These are phyloP conservation scores for Plenodomus lindquistii DNA, from an alignment of 2,329 filamentous ascomycete genomes.

Conservation along the genomic window DNA sequence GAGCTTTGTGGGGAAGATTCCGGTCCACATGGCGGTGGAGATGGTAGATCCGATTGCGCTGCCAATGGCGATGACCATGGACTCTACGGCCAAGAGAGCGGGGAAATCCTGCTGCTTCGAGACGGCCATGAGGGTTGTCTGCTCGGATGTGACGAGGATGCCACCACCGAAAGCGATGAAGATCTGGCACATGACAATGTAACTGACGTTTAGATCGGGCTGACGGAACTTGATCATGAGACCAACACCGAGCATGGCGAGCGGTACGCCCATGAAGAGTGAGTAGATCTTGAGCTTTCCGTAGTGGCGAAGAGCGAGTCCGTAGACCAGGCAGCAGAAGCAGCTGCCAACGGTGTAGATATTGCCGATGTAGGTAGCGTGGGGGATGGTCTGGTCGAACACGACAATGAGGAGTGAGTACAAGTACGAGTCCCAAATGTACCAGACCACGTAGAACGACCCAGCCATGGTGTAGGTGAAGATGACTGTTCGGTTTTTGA, in stretches of 20 bases:
- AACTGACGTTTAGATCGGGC: conserved; percentile 39
- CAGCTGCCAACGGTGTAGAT: conserved; percentile 47
- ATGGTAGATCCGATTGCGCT: conserved; percentile 54
- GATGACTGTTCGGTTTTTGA: conserved; percentile 56
- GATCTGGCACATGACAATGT: conserved; percentile 41
- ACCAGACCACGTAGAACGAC: conserved; percentile 38
- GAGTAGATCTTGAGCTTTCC: conserved; percentile 37
- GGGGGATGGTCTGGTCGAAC: conserved; percentile 36
- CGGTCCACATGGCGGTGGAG: conserved; percentile 67
- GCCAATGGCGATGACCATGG: conserved; percentile 63
- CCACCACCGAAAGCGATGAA: conserved; percentile 43
- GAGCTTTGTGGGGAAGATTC: conserved; percentile 59
- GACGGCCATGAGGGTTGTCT: conserved; percentile 40
- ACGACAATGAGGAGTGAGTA: conserved; percentile 48
- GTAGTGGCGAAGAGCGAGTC: conserved; percentile 31
- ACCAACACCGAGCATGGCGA: conserved; percentile 40
- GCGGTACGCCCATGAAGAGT: conserved; percentile 35
- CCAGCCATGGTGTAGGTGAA: conserved; percentile 57
- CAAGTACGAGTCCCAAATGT: conserved; percentile 49
- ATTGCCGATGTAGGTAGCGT: conserved; percentile 46
- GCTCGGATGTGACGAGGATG: conserved; percentile 38
- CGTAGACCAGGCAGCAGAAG: conserved; percentile 35
- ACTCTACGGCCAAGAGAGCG: conserved; percentile 52
- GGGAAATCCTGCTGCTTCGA: conserved; percentile 40
- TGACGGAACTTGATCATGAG: conserved; percentile 47